Evolutionary conservation across 1,284 basidiomycete species (phyloP).

Genomic region (Agaricales sp.): DNA sequence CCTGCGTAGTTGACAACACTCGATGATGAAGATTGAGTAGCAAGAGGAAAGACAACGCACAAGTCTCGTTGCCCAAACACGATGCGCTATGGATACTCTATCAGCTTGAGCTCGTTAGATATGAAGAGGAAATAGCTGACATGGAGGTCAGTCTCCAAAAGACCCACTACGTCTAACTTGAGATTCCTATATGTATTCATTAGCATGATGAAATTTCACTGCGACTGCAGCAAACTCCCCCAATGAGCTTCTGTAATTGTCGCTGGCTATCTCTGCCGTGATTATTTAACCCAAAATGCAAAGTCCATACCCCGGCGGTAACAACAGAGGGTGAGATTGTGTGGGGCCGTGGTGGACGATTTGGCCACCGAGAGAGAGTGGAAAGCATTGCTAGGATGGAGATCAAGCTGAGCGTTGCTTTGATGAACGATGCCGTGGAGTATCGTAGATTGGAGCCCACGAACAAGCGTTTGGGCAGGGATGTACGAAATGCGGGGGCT

Average conservation of each 20-base stretch:
- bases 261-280: conserved; percentile 77
- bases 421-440: too few species aligned
- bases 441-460: too few species aligned
- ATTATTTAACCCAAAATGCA: conserved; percentile 86
- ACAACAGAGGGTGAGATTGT: conserved; percentile 61
- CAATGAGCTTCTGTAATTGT: conserved; percentile 65
- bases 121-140: conserved; percentile 29
- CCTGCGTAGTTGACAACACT: too few species aligned
- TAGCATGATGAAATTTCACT: too few species aligned
- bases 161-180: conserved; percentile 73
- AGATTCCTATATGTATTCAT: conserved; percentile 62
- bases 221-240: conserved; percentile 25
- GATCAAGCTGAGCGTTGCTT: conserved; percentile 9
- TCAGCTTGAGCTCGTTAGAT: conserved; percentile 4
- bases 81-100: conserved; percentile 41
- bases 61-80: conserved; percentile 88
- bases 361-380: conserved; percentile 43
- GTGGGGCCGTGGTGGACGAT: conserved; percentile 42
- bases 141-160: conserved; percentile 84
- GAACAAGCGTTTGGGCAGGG: conserved; percentile 11
- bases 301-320: conserved; percentile 89
- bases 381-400: conserved; percentile 38
- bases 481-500: conserved; percentile 35
- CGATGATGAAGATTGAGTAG: conserved; percentile 6
- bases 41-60: conserved; percentile 28